A percentile compares a stretch with the other conserved stretches of the same genome.
These are phyloP conservation scores for Rutidosis leptorrhynchoides DNA, from an alignment of 129 eudicot genomes.

Conservation along the genomic window DNA sequence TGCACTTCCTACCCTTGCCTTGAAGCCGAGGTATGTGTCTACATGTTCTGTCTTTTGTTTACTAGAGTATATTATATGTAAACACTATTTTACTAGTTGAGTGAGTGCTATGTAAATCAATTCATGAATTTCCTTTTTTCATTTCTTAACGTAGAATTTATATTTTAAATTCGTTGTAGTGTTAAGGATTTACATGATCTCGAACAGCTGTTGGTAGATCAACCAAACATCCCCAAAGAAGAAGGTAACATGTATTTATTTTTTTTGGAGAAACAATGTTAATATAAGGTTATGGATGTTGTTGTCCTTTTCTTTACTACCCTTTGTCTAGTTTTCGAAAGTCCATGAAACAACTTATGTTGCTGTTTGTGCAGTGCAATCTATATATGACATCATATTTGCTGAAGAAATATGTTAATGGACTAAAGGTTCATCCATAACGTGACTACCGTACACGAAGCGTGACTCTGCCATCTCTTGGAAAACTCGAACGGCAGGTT, in stretches of 20 bases:
- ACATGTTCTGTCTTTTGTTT: not conserved
- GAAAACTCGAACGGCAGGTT: not conserved
- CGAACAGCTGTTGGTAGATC: conserved; percentile 74
- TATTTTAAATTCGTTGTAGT: conserved; percentile 39
- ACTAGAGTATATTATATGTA: not conserved
- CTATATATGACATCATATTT: conserved; percentile 62
- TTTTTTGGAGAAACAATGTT: not conserved
- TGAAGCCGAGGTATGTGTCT: conserved; percentile 55
- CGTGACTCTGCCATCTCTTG: not conserved
- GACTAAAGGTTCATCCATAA: not conserved
- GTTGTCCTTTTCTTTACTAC: not conserved
- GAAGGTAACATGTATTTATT: conserved; percentile 57
- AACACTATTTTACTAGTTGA: not conserved
- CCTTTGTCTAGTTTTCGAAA: not conserved
- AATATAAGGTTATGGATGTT: not conserved
- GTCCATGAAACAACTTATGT: not conserved
- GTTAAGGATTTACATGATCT: conserved; percentile 65
- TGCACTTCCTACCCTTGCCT: conserved; percentile 47
- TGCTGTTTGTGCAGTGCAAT: conserved; percentile 63
- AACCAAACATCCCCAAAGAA: conserved; percentile 75
- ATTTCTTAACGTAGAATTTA: not conserved
- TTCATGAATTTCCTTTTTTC: not conserved
- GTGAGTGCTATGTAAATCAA: not conserved
- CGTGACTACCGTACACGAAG: not conserved
- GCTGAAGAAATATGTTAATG: conserved; percentile 80